A percentile compares a stretch with the other conserved stretches of the same genome.
Conservation (phyloP, 768 basidiomycete species). For the Hygrocybe punicea region DNA sequence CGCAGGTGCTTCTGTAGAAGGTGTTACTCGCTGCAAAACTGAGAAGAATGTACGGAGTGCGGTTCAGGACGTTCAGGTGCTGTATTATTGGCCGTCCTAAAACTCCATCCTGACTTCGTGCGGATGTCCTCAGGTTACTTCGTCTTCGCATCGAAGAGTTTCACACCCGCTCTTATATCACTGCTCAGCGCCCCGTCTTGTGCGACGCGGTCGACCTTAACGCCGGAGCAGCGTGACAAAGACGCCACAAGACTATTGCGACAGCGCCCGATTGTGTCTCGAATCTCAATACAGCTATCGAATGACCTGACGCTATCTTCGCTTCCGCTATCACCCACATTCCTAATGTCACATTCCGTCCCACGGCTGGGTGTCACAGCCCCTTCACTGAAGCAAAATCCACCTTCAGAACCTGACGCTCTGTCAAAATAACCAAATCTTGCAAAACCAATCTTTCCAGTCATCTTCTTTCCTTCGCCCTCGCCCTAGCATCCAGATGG, state of each 20-base stretch:
- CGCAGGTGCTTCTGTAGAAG: constrained; percentile 81
- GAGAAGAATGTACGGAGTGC: constrained; percentile 91
- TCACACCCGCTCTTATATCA: constrained; percentile 68
- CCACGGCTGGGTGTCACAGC: constrained; percentile 81
- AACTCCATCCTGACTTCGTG: constrained; percentile 3
- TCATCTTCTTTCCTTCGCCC: constrained; percentile 39
- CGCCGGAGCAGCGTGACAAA: constrained; percentile 83
- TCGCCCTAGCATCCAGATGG: constrained; percentile 14
- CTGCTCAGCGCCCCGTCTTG: constrained; percentile 59
- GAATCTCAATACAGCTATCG: constrained; percentile 56
- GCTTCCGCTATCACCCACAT: constrained; percentile 84
- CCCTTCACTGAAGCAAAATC: constrained; percentile 54
- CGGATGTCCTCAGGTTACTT: constrained; percentile 63
- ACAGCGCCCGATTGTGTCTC: constrained; percentile 58
- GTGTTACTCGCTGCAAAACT: constrained; percentile 80
- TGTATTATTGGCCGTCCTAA: constrained; percentile 1
- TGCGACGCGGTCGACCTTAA: constrained; percentile 50
- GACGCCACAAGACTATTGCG: constrained; percentile 72
- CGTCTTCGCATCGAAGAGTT: constrained; percentile 73
- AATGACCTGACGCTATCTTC: constrained; percentile 85
- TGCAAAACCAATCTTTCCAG: constrained; percentile 54
- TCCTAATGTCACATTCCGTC: constrained; percentile 87
- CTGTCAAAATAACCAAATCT: constrained; percentile 57
- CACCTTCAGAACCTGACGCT: constrained; percentile 52
- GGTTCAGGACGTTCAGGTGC: constrained; percentile 90